A percentile compares a stretch with the other conserved stretches of the same genome.
Conservation (phyloP, 345 rosid species). For the Raphanus raphanistrum region DNA sequence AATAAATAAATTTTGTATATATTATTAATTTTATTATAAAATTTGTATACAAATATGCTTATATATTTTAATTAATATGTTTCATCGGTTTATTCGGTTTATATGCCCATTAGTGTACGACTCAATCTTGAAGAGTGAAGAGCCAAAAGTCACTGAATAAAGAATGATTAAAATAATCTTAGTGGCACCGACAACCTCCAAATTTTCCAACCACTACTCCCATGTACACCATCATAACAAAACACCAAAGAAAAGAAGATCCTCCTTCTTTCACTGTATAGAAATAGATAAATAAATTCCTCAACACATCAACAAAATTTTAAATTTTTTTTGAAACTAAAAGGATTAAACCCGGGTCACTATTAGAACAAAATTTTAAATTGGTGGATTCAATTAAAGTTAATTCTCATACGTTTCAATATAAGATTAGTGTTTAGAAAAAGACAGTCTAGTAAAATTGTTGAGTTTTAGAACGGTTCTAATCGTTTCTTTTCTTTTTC, state of each 20-base stretch:
- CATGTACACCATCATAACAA: constrained; percentile 35
- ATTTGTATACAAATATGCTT: no score
- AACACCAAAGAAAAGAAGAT: constrained; percentile 27
- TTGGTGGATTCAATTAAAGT: not conserved
- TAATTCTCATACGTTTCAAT: not conserved
- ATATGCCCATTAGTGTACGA: constrained; percentile 4
- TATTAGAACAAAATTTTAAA: not conserved
- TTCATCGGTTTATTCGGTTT: no score
- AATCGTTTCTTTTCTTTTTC: not conserved
- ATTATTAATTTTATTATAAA: no score
- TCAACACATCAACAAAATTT: not conserved
- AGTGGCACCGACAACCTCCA: constrained; percentile 21
- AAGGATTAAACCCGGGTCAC: no score
- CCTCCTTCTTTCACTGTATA: constrained; percentile 1
- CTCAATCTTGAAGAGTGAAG: not conserved
- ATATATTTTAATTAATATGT: no score
- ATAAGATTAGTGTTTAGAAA: not conserved
- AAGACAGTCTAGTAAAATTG: not conserved
- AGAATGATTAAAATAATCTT: not conserved
- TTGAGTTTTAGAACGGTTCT: not conserved
- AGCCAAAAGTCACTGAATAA: not conserved
- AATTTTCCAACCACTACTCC: constrained; percentile 37
- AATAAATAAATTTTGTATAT: no score
- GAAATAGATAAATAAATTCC: not conserved
- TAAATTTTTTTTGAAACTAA: no score